These are phyloP conservation scores for Babesia sp. DNA, from an alignment of 169 alveolate genomes.

Conservation along the genomic window DNA sequence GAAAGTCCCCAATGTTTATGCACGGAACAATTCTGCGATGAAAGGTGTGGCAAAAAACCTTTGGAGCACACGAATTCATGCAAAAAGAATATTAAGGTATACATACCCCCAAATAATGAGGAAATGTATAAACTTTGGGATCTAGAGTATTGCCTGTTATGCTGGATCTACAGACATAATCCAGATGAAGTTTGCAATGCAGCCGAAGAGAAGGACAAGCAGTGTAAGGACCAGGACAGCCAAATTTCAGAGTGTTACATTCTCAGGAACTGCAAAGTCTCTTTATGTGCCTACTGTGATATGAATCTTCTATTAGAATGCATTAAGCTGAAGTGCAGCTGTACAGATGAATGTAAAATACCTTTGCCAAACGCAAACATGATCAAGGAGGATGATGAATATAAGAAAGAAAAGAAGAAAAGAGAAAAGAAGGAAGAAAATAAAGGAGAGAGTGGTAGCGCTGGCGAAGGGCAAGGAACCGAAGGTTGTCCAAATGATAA, in stretches of 20 bases:
- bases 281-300: conserved; percentile 58
- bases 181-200: conserved; percentile 15
- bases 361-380: conserved; percentile 31
- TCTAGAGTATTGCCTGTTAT: not conserved
- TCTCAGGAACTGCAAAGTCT: conserved; percentile 52
- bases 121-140: conserved; percentile 25
- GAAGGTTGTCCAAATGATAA: not conserved
- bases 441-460: not conserved
- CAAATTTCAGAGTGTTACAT: not conserved
- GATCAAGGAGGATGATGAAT: conserved; percentile 7
- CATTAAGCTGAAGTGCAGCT: conserved; percentile 16
- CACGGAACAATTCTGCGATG: conserved; percentile 16
- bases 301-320: conserved; percentile 47
- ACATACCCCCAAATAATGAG: not conserved
- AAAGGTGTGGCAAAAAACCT: conserved; percentile 4
- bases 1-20: conserved; percentile 16
- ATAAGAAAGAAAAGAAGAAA: not conserved
- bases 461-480: not conserved
- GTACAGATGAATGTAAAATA: not conserved
- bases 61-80: not conserved
- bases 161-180: conserved; percentile 39
- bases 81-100: not conserved
- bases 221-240: not conserved
- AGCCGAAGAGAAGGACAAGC: not conserved
- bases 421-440: not conserved